Percentiles rank a stretch among this genome's conserved stretches.
These are phyloP conservation scores for Jackrogersella multiformis DNA, from an alignment of 495 filamentous ascomycete genomes.

Conservation along the genomic window DNA sequence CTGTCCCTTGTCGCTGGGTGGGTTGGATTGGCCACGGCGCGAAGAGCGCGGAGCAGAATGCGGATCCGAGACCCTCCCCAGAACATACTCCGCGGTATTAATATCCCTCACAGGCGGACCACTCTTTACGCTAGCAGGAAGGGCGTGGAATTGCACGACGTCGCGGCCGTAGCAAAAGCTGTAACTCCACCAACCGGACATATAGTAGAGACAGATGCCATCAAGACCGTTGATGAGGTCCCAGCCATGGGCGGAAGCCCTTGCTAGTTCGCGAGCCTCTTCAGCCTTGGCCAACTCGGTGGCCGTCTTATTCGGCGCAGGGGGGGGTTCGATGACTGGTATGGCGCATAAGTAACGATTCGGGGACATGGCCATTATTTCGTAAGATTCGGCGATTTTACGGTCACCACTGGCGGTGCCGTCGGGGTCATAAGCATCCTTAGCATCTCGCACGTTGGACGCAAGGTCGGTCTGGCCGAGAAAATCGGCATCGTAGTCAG, in stretches of 20 bases:
- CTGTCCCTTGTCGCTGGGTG: conserved; percentile 40
- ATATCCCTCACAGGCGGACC: conserved; percentile 78
- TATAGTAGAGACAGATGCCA: conserved; percentile 87
- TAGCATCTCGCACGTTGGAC: conserved; percentile 44
- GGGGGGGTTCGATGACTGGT: conserved; percentile 69
- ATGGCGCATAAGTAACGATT: conserved; percentile 86
- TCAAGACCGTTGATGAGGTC: conserved; percentile 90
- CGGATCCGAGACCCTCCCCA: conserved; percentile 64
- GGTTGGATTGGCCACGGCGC: conserved; percentile 48
- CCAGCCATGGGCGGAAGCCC: conserved; percentile 85
- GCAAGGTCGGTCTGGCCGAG: conserved; percentile 50
- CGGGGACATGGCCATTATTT: conserved; percentile 74
- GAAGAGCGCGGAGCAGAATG: conserved; percentile 37
- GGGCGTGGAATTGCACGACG: conserved; percentile 91
- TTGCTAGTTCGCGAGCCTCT: conserved; percentile 83
- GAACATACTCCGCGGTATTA: conserved; percentile 77
- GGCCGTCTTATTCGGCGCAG: conserved; percentile 66
- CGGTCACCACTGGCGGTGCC: conserved; percentile 24
- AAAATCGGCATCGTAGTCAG: conserved; percentile 45
- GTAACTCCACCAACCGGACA: conserved; percentile 97
- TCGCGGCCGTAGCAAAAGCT: conserved; percentile 90
- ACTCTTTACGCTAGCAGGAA: conserved; percentile 68
- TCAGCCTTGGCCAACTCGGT: conserved; percentile 72
- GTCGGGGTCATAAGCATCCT: conserved; percentile 34
- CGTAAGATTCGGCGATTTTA: conserved; percentile 64